A percentile compares a stretch with the other conserved stretches of the same genome.
Evolutionary conservation across 345 rosid genomes (phyloP).

Genomic region (Acer negundo): DNA sequence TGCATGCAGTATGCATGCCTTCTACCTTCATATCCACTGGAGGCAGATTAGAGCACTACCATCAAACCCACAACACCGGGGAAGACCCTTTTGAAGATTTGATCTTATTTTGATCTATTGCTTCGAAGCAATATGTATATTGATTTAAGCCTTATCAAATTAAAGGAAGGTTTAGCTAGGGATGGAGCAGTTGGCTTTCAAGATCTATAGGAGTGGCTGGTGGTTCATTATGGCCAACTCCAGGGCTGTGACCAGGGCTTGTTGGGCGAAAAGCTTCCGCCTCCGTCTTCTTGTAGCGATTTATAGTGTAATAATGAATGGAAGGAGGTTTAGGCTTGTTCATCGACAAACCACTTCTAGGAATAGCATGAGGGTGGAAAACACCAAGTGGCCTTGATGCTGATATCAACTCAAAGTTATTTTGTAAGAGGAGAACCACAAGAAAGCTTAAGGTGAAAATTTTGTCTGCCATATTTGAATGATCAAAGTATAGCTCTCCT

Average conservation of each 20-base stretch:
- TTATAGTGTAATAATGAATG: conserved; percentile 4
- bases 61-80: neutral
- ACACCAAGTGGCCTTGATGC: conserved; percentile 27
- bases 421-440: conserved; percentile 27
- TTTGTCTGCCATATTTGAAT: conserved; percentile 26
- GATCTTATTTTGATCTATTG: neutral
- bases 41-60: neutral
- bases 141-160: neutral
- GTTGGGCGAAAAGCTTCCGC: conserved; percentile 46
- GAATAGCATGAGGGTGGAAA: conserved; percentile 26
- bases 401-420: conserved; percentile 10
- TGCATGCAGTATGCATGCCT: neutral
- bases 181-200: conserved; percentile 4
- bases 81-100: neutral
- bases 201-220: conserved; percentile 16
- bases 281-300: conserved; percentile 32
- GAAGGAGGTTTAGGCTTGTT: conserved; percentile 18
- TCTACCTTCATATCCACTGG: conserved; percentile 4
- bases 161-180: neutral
- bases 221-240: conserved; percentile 39
- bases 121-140: neutral
- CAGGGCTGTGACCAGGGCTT: conserved; percentile 54
- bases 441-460: conserved; percentile 14
- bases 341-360: neutral
- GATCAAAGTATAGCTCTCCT: neutral